These are phyloP conservation scores for Fusarium austroafricanum DNA, from an alignment of 2,329 filamentous ascomycete genomes.

Conservation along the genomic window DNA sequence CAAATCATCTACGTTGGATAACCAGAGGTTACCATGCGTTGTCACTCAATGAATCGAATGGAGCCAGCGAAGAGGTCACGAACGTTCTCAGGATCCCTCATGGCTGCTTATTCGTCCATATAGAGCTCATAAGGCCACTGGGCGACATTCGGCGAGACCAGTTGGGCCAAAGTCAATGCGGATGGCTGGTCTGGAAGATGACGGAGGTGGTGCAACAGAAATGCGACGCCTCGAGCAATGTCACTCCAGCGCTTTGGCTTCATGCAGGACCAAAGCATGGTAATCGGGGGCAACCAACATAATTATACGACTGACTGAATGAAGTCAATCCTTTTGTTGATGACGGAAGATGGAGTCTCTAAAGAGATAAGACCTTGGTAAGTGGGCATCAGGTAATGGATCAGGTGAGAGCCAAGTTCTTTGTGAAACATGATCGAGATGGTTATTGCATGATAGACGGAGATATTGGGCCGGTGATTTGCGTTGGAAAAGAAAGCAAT, in stretches of 20 bases:
- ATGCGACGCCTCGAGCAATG: conserved; percentile 18
- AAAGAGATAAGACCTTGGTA: conserved; percentile 4
- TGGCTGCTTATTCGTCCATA: conserved; percentile 20
- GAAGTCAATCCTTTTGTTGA: conserved; percentile 20
- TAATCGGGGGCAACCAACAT: conserved; percentile 18
- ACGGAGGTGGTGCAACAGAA: conserved; percentile 25
- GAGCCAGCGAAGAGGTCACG: conserved; percentile 37
- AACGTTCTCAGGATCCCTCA: conserved; percentile 12
- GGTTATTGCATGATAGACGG: conserved; percentile 16
- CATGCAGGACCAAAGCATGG: conserved; percentile 30
- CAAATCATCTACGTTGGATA: conserved; percentile 18
- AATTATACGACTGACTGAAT: conserved; percentile 14
- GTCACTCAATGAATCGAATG: conserved; percentile 24
- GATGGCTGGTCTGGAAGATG: conserved; percentile 32
- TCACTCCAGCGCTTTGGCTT: conserved; percentile 29
- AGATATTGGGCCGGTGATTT: conserved; percentile 14
- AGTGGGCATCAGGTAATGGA: conserved; percentile 33
- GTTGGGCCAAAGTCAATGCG: conserved; percentile 26
- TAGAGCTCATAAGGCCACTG: conserved; percentile 20
- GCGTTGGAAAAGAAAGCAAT: neutral
- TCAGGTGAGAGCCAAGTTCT: conserved; percentile 29
- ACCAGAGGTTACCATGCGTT: conserved; percentile 19
- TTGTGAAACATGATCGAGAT: conserved; percentile 37
- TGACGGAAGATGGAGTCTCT: conserved; percentile 11
- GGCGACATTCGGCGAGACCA: conserved; percentile 27